These are phyloP conservation scores for Helianthus tuberosus DNA, from an alignment of 129 eudicot species.

Conservation along the genomic window DNA sequence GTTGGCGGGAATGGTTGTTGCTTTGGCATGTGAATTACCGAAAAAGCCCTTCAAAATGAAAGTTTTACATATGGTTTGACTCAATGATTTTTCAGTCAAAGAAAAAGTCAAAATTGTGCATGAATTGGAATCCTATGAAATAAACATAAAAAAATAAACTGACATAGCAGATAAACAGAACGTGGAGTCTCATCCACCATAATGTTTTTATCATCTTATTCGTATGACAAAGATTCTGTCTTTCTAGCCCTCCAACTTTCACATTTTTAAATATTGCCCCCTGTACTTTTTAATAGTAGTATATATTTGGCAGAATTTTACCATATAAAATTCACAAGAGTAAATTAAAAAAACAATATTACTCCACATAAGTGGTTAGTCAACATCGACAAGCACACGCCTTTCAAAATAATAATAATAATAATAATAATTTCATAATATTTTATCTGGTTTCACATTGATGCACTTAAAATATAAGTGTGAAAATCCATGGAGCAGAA, in stretches of 20 bases:
- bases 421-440: background rate
- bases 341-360: constrained; percentile 2
- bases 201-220: constrained; percentile 37
- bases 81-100: constrained; percentile 32
- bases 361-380: constrained; percentile 22
- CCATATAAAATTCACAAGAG: background rate
- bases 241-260: constrained; percentile 33
- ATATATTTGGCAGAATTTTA: background rate
- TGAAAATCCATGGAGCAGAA: too few species aligned
- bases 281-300: constrained; percentile 16
- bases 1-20: background rate
- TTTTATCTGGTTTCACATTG: too few species aligned
- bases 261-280: constrained; percentile 9
- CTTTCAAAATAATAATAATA: constrained; percentile 11
- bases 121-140: constrained; percentile 43
- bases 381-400: constrained; percentile 35
- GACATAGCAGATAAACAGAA: constrained; percentile 32
- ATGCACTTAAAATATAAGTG: too few species aligned
- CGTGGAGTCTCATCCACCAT: constrained; percentile 52
- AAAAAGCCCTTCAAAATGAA: constrained; percentile 7
- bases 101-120: constrained; percentile 36
- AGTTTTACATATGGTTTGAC: background rate
- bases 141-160: constrained; percentile 20
- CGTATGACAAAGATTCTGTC: constrained; percentile 46
- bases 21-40: background rate